Evolutionary conservation across 495 filamentous ascomycete species (phyloP), one percentile per base, ranked within the genome.

Genomic region (Articulospora tetracladia): DNA sequence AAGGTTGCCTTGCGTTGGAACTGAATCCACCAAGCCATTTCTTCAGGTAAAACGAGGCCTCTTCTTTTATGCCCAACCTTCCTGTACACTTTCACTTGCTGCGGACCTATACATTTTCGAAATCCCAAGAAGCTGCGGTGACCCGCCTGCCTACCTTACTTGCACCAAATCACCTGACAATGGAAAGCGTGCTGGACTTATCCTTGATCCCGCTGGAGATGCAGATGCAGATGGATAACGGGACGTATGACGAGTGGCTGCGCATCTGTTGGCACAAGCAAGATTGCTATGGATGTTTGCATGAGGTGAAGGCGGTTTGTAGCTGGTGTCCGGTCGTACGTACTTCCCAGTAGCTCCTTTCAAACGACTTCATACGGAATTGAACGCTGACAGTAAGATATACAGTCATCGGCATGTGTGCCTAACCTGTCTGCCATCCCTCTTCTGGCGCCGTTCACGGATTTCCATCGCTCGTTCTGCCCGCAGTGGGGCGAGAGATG

Each of bases 251-350:
- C 57, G 69, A 71, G 17, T 72, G 72, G 49, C 53, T 78, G 30
- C 57, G 60, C 23, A 72, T 74, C 32, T 83, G 79, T 64, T 81
- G 79, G 79, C 62, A 65, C 3, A 72, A 72, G 3, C 75, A 81
- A 55, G 65, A 73, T 51, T 80, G 79, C 63, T 57, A 60, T 10
- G 68, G 62, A 25, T 83, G 79, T 65, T 67, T 82, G 27, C 19
- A 46, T 17, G 46, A 1, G 34, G 49, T 8, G 28, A 73, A 55
- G 19, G 61, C 4, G 17, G 68, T 70, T 11, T 82, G 79, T 58
- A 74, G 73, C 48, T 82, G 79, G 79, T 83, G 79, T 68, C 78
- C 80, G 15, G 73, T 70, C 57, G 79, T 79, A 73, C 55, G 73
- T 69, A 19, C 39, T 19, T 19, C 15, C 3, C n/a, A n/a, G n/a